Conservation (phyloP, 2,329 filamentous ascomycete genomes). For the Penicillium sp. region DNA sequence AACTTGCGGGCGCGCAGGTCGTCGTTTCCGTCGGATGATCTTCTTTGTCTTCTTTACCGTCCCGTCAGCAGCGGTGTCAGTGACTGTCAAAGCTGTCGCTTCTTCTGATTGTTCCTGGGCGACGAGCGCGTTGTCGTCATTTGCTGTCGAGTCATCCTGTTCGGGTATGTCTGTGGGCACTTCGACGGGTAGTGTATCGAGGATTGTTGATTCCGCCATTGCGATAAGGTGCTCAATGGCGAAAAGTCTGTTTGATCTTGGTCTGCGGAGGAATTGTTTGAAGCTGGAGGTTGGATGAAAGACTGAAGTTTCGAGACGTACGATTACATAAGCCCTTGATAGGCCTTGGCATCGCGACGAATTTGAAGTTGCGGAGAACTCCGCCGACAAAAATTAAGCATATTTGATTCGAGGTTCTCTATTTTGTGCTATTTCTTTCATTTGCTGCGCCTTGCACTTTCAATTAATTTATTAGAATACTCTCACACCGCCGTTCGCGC, state of each 20-base stretch:
- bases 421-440: neutral
- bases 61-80: constrained; percentile 27
- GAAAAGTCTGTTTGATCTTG: neutral
- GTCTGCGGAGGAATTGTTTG: constrained; percentile 5
- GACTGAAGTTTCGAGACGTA: constrained; percentile 14
- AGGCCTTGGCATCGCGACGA: constrained; percentile 26
- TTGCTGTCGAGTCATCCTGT: neutral
- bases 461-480: neutral
- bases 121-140: constrained; percentile 12
- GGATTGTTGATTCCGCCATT: constrained; percentile 36
- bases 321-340: constrained; percentile 22
- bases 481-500: neutral
- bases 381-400: constrained; percentile 10
- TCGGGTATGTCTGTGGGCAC: constrained; percentile 49
- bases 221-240: neutral
- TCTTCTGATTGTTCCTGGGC: constrained; percentile 18
- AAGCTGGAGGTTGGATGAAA: constrained; percentile 11
- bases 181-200: constrained; percentile 36
- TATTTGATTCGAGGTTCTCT: constrained; percentile 2
- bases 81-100: constrained; percentile 21
- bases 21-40: constrained; percentile 87
- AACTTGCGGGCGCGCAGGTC: constrained; percentile 88
- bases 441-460: neutral
- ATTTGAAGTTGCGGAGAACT: constrained; percentile 24
- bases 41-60: constrained; percentile 76